Evolutionary conservation across 176 grass and related monocot species (phyloP).

Genomic region (Carex cristatella): DNA sequence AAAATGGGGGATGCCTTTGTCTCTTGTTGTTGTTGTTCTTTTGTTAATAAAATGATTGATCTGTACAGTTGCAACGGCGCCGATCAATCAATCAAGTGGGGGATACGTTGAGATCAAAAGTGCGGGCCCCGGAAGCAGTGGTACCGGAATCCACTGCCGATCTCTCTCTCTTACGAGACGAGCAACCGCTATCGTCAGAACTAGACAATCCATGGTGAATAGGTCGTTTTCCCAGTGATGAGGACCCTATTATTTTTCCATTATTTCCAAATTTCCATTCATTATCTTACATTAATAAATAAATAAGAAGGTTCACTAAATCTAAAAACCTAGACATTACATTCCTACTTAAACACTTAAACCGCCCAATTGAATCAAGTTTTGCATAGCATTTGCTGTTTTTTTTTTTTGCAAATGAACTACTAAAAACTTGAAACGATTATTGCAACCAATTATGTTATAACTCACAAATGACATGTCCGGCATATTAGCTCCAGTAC

Average conservation of each 20-base stretch:
- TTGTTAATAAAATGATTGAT: conserved; percentile 15
- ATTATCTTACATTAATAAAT: conserved; percentile 19
- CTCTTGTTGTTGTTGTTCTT: conserved; percentile 18
- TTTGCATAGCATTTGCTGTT: not conserved
- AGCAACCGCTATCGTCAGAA: conserved; percentile 54
- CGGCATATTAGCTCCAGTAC: not conserved
- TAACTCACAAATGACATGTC: not conserved
- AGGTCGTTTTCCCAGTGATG: conserved; percentile 41
- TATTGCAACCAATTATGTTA: not conserved
- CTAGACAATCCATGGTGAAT: conserved; percentile 50
- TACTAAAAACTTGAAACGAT: not conserved
- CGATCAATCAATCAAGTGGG: conserved; percentile 20
- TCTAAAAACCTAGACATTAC: not conserved
- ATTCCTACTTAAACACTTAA: not conserved
- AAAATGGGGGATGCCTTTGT: conserved; percentile 21
- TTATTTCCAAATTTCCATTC: conserved; percentile 18
- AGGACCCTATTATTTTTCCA: conserved; percentile 33
- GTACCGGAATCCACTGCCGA: conserved; percentile 22
- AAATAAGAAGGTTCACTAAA: not conserved
- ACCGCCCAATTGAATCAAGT: not conserved
- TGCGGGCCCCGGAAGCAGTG: conserved; percentile 25
- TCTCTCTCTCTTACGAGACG: conserved; percentile 56
- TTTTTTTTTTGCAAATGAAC: not conserved
- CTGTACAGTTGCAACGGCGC: conserved; percentile 19
- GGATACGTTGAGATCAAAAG: conserved; percentile 92